These are phyloP conservation scores for Mesembryanthemum crystallinum DNA, from an alignment of 148 eudicot species.

Conservation along the genomic window DNA sequence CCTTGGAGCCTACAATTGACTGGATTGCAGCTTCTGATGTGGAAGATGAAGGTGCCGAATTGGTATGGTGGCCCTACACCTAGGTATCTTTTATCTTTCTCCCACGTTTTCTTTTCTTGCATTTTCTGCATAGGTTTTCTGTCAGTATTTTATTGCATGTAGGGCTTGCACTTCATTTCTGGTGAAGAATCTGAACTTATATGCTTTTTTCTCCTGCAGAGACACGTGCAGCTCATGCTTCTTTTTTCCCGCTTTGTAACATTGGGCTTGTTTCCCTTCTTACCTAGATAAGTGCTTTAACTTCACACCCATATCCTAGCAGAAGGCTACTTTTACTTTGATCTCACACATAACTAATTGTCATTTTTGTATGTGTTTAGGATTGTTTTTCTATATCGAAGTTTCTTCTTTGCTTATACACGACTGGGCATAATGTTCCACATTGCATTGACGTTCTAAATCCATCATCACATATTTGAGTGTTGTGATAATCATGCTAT, in stretches of 20 bases:
- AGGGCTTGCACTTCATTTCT: not conserved
- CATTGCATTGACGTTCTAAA: no score
- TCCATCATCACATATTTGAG: no score
- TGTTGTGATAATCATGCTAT: no score
- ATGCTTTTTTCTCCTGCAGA: slow-evolving; percentile 40
- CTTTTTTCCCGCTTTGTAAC: not conserved
- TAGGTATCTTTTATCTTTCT: not conserved
- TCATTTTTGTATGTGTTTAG: no score
- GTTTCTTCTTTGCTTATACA: no score
- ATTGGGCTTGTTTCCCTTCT: not conserved
- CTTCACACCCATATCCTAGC: no score
- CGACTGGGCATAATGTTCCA: no score
- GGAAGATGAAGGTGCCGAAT: slow-evolving; percentile 79
- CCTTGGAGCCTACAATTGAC: slow-evolving; percentile 71
- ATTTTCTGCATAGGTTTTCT: not conserved
- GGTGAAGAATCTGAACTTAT: not conserved
- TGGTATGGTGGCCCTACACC: slow-evolving; percentile 38
- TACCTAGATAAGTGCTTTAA: not conserved
- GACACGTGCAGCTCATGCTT: slow-evolving; percentile 40
- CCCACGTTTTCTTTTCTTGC: not conserved
- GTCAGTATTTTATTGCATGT: not conserved
- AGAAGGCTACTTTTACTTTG: not conserved
- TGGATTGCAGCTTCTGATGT: slow-evolving; percentile 99
- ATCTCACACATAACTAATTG: no score
- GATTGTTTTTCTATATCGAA: no score